These are phyloP conservation scores for Mrakia gelida DNA, from an alignment of 768 basidiomycete species.

Conservation along the genomic window DNA sequence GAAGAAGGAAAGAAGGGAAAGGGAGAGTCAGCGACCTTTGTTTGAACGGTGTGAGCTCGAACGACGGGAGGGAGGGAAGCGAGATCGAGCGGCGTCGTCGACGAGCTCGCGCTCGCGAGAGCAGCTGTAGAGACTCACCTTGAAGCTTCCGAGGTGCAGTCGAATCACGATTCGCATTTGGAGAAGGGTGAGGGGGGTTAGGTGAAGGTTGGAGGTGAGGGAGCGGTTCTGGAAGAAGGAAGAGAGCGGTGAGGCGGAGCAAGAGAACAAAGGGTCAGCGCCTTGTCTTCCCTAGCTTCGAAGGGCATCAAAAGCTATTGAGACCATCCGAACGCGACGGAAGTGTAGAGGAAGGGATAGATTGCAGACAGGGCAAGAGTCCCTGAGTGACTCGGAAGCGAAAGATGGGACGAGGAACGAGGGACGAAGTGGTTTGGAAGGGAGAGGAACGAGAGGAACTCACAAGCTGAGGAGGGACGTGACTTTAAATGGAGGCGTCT, in stretches of 20 bases:
- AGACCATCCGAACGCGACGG: neutral
- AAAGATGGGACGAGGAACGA: neutral
- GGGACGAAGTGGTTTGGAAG: neutral
- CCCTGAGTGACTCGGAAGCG: neutral
- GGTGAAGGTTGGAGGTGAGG: neutral
- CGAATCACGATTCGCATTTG: neutral
- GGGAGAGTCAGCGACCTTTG: neutral
- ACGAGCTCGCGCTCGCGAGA: too few species aligned
- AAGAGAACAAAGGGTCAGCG: neutral
- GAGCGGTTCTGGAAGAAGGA: neutral
- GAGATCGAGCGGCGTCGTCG: neutral
- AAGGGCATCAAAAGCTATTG: neutral
- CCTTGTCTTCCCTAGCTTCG: neutral
- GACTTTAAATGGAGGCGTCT: neutral
- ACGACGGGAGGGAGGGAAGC: neutral
- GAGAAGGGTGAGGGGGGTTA: neutral
- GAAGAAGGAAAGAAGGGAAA: neutral
- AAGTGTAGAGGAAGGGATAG: neutral
- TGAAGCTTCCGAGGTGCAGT: neutral
- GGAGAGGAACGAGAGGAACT: neutral
- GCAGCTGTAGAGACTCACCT: neutral
- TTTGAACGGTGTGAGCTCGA: neutral
- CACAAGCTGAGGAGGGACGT: neutral
- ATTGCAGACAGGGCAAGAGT: neutral
- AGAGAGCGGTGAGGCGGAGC: neutral